Evolutionary conservation across 2,329 filamentous ascomycete genomes (phyloP).

Genomic region (Aquanectria penicillioides): DNA sequence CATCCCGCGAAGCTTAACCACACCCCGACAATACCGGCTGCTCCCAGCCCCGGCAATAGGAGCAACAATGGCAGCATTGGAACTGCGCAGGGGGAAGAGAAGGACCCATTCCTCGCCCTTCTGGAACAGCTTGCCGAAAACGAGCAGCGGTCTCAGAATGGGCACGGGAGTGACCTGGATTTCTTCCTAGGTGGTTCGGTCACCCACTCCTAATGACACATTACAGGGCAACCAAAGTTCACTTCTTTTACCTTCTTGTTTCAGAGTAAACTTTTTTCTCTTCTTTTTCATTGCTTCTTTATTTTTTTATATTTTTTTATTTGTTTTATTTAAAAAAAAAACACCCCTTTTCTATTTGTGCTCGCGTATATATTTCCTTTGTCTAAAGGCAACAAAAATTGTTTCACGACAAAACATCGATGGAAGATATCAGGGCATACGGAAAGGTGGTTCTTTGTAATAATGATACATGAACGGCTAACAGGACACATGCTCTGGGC

Average conservation of each 20-base stretch:
- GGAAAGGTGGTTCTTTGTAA: slow-evolving; percentile 16
- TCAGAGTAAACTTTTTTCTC: slow-evolving; percentile 1
- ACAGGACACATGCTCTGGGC: slow-evolving; percentile 11
- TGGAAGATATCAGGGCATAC: background rate
- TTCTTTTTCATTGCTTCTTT: background rate
- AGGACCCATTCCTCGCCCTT: slow-evolving; percentile 82
- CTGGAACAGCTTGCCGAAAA: slow-evolving; percentile 87
- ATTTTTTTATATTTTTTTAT: background rate
- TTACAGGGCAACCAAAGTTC: background rate
- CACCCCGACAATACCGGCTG: slow-evolving; percentile 32
- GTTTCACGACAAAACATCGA: slow-evolving; percentile 1
- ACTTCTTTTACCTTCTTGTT: slow-evolving; percentile 11
- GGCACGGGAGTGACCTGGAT: slow-evolving; percentile 78
- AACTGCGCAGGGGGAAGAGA: slow-evolving; percentile 68
- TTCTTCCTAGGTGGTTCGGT: slow-evolving; percentile 69
- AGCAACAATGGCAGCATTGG: slow-evolving; percentile 62
- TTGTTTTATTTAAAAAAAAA: background rate
- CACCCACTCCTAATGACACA: slow-evolving; percentile 6
- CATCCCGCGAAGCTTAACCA: slow-evolving; percentile 34
- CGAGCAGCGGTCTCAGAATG: slow-evolving; percentile 69
- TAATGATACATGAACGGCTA: slow-evolving; percentile 18
- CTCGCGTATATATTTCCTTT: too few species aligned
- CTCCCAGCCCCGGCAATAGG: slow-evolving; percentile 55
- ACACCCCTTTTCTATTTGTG: too few species aligned
- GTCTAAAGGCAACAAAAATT: background rate